phyloP scores from a whole-genome alignment of 495 filamentous ascomycete genomes.

The Penicillium pancosmium region DNA sequence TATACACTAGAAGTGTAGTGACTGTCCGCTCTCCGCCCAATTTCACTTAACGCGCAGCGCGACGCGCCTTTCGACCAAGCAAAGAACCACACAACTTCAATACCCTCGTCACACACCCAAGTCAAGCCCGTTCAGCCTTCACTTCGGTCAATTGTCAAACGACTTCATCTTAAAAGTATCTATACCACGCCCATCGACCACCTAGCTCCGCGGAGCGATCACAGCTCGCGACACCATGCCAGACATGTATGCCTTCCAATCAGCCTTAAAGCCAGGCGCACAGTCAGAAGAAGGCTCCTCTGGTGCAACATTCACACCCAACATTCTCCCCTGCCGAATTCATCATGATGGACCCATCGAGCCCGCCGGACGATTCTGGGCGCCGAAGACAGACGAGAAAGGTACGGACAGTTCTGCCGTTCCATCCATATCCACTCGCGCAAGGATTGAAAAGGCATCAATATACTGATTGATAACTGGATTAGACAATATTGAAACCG shows the following conservation, averaged over 20 bases:
- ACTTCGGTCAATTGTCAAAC: not conserved
- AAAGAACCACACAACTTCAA: conserved; percentile 1
- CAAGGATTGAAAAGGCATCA: not conserved
- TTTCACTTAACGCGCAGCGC: conserved; percentile 43
- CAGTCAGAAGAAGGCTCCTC: conserved; percentile 20
- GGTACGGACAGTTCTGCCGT: conserved; percentile 30
- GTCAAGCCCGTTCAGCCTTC: not conserved
- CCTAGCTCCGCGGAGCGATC: not conserved
- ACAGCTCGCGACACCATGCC: conserved; percentile 19
- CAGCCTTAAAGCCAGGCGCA: conserved; percentile 23
- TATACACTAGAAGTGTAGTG: not conserved
- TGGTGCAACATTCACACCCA: conserved; percentile 54
- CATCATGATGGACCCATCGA: conserved; percentile 75
- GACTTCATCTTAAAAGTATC: not conserved
- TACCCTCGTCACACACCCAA: not conserved
- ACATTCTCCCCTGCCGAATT: conserved; percentile 84
- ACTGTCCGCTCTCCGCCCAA: conserved; percentile 5
- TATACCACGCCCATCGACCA: not conserved
- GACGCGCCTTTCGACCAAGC: conserved; percentile 34
- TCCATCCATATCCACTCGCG: not conserved
- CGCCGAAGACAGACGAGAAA: conserved; percentile 47
- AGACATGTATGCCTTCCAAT: conserved; percentile 46
- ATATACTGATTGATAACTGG: not conserved
- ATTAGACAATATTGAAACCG: conserved; percentile 52
- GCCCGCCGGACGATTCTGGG: conserved; percentile 72